These are phyloP conservation scores for Passalora sequoiae DNA, from an alignment of 2,329 filamentous ascomycete species.

Conservation along the genomic window DNA sequence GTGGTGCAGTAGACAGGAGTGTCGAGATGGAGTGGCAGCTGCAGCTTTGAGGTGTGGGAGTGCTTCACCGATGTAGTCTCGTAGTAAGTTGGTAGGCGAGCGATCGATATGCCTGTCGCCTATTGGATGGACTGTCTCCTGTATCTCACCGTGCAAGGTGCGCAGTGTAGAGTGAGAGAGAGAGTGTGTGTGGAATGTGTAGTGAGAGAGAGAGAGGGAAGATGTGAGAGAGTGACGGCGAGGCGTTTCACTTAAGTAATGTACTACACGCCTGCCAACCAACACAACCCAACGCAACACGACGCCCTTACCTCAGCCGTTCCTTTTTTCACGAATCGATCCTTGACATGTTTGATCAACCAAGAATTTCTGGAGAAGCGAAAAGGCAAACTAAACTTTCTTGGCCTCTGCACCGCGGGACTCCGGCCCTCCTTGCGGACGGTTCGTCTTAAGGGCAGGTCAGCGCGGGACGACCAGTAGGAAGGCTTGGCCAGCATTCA, in stretches of 20 bases:
- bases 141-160: background rate
- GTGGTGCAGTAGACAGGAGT: background rate
- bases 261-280: background rate
- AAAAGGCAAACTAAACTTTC: background rate
- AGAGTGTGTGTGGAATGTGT: too few relatives aligned
- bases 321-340: slow-evolving; percentile 6
- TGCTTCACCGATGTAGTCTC: background rate
- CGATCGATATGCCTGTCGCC: too few relatives aligned
- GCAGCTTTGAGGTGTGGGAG: background rate
- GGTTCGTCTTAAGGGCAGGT: background rate
- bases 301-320: slow-evolving; percentile 7
- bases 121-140: too few relatives aligned
- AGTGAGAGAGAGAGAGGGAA: too few relatives aligned
- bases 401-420: slow-evolving; percentile 10
- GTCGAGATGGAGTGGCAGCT: background rate
- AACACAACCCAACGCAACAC: too few relatives aligned
- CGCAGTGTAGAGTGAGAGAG: background rate
- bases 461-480: slow-evolving; percentile 5
- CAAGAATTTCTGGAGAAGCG: slow-evolving; percentile 7
- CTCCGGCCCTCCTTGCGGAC: slow-evolving; percentile 4
- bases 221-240: background rate
- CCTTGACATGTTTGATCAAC: slow-evolving; percentile 9
- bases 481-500: slow-evolving; percentile 1
- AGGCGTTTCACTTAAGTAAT: slow-evolving; percentile 13
- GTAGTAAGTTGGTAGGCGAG: background rate